Evolutionary conservation across 345 rosid genomes (phyloP), one percentile per base, ranked within the genome.

Genomic region (Euclidium syriacum): DNA sequence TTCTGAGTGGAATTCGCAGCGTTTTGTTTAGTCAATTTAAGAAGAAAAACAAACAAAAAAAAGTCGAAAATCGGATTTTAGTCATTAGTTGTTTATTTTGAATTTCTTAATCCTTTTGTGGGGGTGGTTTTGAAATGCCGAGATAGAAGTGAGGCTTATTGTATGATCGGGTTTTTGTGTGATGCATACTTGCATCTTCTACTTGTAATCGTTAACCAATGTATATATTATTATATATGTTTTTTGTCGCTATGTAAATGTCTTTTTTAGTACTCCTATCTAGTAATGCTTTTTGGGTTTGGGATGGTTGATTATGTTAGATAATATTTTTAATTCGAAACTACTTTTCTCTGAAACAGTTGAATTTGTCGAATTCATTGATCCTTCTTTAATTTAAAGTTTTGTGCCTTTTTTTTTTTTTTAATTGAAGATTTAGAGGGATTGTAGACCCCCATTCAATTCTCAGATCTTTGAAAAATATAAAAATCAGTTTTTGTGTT

Each of bases 1-100:
- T 73, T 71, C 69, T 69, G 48, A 69, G 62, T 60, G 71, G 62
- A 50, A 10, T 50, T 16, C 24, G 49, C 24, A 3, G 15, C 52
- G 53, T 38, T 34, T n/a, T 41, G 6, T 8, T 47, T 26, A 3
- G n/a, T 56, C 16, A 17, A 14, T 15, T 51, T 52, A 11, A 2
- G 11, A 4, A 51, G 16, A 25, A 22, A 16, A 1, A 6, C 11
- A 11, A 10, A 29, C 3, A 6, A 41, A 10, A 2, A 10, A 11
- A 36, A 19, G 25, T 39, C 24, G 3, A 14, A 46, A n/a, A 5
- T 20, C 54, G 67, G 24, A 58, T 10, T 67, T 49, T 60, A 19
- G 14, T 3, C 10, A 20, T 7, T 18, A 12, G 39, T 36, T 36
- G 14, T 17, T 22, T 58, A 24, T 10, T 41, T 15, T 20, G 11